Evolutionary conservation across 169 alveolate species (phyloP), one percentile per base, ranked within the genome.

Genomic region (Babesia ovata): DNA sequence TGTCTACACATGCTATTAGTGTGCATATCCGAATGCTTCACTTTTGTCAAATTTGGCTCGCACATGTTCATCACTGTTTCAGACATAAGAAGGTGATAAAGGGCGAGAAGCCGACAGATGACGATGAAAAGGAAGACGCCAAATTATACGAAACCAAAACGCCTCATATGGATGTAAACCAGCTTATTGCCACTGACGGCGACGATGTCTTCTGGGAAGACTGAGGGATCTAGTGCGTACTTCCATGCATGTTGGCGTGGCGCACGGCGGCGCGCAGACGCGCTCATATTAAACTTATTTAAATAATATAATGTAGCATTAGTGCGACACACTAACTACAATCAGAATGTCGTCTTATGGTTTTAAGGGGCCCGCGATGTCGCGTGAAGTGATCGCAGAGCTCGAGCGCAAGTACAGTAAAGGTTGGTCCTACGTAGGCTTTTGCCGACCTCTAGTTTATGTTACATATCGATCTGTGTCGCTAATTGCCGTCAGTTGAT

Each of bases 151-250:
- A 73, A 46, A 63, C 63, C 10, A 50, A 62, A 39, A 46, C 39
- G 59, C 90, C 90, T 4, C 86, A 83, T 63, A 49, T 83, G 63
- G 66, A 74, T n/a, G 86, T 83, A 13, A 66, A 73, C 17, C 73
- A 83, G 54, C 52, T 83, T 19, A 69, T 83, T 12, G 90, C 90
- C 36, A 83, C 90, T 6, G 90, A 83, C 44, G 86, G 70, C 14
- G 77, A 83, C 54, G 90, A 83, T 29, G 83, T 83, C 14, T 83
- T 83, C 75, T 83, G 90, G 90, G 73, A 75, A 33, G 86, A 66
- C 65, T 66, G 45, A 52, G 36, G 36, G 22, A 59, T 63, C 60
- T 63, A 45, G 60, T 24, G 45, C 48, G 10, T 49, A 2, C 45
- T 57, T 13, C 52, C 62, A 10, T 50, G 66, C 77, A 33, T 54